Percentiles rank a stretch among this genome's conserved stretches.
phyloP scores from a whole-genome alignment of 164 flowering plant genomes.

The Berberis vulgaris region DNA sequence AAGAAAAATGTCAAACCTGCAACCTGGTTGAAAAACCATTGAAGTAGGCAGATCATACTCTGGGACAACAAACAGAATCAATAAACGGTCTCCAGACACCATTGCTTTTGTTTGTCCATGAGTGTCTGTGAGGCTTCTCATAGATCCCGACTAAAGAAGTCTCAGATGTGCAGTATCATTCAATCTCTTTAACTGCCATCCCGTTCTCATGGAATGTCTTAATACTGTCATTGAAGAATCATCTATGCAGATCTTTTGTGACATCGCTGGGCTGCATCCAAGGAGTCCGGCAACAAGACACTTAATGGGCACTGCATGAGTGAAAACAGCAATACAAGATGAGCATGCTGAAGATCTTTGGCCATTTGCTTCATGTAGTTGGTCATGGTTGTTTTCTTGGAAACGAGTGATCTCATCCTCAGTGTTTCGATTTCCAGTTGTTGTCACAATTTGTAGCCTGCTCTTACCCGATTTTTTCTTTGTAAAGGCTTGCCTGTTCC shows the following conservation, averaged over 20 bases:
- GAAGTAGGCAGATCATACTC: neutral
- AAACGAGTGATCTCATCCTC: slow-evolving; percentile 61
- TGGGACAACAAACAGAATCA: too few relatives aligned
- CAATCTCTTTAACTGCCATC: slow-evolving; percentile 86
- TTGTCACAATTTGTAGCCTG: slow-evolving; percentile 75
- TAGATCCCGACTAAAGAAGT: slow-evolving; percentile 42
- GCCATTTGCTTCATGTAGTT: slow-evolving; percentile 31
- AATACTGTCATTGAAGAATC: slow-evolving; percentile 87
- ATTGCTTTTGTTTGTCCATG: too few relatives aligned
- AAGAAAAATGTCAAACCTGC: too few relatives aligned
- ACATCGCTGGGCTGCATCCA: slow-evolving; percentile 69
- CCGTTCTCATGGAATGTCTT: slow-evolving; percentile 67
- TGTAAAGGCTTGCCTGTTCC: slow-evolving; percentile 43
- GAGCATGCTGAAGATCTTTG: slow-evolving; percentile 30
- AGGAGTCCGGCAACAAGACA: slow-evolving; percentile 44
- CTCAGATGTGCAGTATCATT: slow-evolving; percentile 90
- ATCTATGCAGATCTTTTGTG: slow-evolving; percentile 63
- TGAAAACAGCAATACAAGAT: slow-evolving; percentile 61
- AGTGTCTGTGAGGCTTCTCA: neutral
- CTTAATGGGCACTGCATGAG: too few relatives aligned
- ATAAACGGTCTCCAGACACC: too few relatives aligned
- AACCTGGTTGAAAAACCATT: slow-evolving; percentile 1
- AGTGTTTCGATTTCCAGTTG: slow-evolving; percentile 50
- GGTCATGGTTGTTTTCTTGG: slow-evolving; percentile 31
- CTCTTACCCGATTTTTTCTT: slow-evolving; percentile 89